Base-by-base conservation (phyloP, 768 basidiomycete genomes). In the Phaeotremella skinneri region DNA sequence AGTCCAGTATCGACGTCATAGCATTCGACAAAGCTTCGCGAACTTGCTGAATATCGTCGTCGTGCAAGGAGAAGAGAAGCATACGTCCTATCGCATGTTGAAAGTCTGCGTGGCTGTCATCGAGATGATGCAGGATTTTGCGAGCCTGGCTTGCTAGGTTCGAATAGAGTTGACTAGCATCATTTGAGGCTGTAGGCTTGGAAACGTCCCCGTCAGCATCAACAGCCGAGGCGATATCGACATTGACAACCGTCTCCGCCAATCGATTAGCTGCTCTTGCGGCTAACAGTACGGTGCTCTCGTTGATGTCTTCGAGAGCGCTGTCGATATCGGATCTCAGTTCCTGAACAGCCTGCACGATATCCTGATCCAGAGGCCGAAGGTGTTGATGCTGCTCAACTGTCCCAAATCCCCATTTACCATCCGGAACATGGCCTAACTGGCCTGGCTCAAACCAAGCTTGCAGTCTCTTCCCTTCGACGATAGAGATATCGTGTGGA, bases 171-270 rank as follows among this genome's bases (percentile, higher is more conserved):
- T 55, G 48, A 29, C 51, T 30, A 56, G 65, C 52, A 23, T 66
- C 59, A 11, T 64, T 56, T 23, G 42, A 56, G 1, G 60, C 50
- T 37, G 26, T 43, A 42, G 39, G 45, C 5, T 47, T 34, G 6
- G 59, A 58, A 3, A 62, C 49, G 34, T 72, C 69, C 0, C 70
- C 70, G 43, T 78, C 76, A 9, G 76, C 56, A 63, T 78, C 77
- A 43, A 78, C 54, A 7, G 55, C 56, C 14, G 55, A 62, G 9
- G 74, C 73, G 7, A 78, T 64, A 57, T 78, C 76, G 31, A 76
- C 55, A 11, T 34, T 42, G 1, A 21, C 29, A 0, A 69, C 27
- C 14, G 52, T 39, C 14, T 37, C 48, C 32, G 49, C 48, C 31
- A 70, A 59, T 31, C 31, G 32, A 6, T 60, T 49, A 2, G 67